Evolutionary conservation across 148 eudicot species (phyloP).

Genomic region (Silene conica): DNA sequence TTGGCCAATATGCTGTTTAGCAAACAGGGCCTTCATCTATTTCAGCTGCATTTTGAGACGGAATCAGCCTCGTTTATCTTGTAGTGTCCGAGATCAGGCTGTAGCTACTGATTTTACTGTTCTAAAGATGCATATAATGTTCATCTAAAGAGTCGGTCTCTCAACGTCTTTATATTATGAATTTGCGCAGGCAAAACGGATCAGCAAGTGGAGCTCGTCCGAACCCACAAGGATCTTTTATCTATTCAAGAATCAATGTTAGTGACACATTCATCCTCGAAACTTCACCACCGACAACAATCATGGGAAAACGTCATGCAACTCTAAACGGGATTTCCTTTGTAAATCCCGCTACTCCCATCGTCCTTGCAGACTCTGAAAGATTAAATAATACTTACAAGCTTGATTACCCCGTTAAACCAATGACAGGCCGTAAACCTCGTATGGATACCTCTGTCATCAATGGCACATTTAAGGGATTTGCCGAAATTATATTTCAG

Average conservation of each 20-base stretch:
- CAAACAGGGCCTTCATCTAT: too few relatives aligned
- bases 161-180: background rate
- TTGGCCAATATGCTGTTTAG: too few relatives aligned
- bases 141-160: background rate
- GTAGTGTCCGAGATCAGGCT: too few relatives aligned
- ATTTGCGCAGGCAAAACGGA: conserved; percentile 61
- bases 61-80: too few relatives aligned
- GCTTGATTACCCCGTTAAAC: conserved; percentile 61
- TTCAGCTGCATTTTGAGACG: too few relatives aligned
- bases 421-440: conserved; percentile 41
- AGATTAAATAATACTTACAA: conserved; percentile 68
- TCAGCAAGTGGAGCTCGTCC: conserved; percentile 96
- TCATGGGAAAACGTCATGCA: conserved; percentile 59
- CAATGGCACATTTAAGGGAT: conserved; percentile 76
- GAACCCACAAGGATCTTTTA: conserved; percentile 94
- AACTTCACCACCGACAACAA: conserved; percentile 56
- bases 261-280: conserved; percentile 50
- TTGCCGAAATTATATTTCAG: conserved; percentile 71
- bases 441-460: conserved; percentile 57
- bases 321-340: conserved; percentile 82
- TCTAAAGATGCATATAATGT: too few relatives aligned
- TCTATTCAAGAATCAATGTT: conserved; percentile 74
- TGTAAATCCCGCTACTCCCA: conserved; percentile 71
- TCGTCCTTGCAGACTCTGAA: conserved; percentile 72
- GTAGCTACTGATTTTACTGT: too few relatives aligned